phyloP scores from a whole-genome alignment of 179 eudicot genomes.

The Spergularia azorica region DNA sequence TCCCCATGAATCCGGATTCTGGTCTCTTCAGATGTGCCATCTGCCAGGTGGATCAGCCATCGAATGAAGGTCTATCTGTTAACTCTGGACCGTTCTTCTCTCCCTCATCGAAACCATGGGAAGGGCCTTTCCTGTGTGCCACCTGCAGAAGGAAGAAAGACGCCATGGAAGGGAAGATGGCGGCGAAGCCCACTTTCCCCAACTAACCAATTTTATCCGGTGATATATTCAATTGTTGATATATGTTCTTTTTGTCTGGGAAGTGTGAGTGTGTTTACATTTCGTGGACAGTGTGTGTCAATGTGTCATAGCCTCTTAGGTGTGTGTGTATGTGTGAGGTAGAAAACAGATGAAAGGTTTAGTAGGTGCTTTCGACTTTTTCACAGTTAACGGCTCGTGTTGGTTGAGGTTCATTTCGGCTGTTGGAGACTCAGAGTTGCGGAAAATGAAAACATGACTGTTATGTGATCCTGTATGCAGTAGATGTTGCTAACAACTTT shows the following conservation, averaged over 20 bases:
- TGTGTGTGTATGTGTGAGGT: constrained; percentile 36
- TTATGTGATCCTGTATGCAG: constrained; percentile 23
- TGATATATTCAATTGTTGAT: constrained; percentile 46
- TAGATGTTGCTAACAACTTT: constrained; percentile 19
- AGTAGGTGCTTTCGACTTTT: constrained; percentile 18
- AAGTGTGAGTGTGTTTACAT: constrained; percentile 46
- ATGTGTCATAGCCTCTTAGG: constrained; percentile 20
- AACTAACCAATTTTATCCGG: constrained; percentile 39
- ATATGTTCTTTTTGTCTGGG: constrained; percentile 41
- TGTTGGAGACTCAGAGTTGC: constrained; percentile 30
- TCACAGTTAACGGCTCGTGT: constrained; percentile 26
- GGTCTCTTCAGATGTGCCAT: constrained; percentile 83
- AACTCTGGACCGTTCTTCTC: constrained; percentile 80
- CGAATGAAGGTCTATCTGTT: constrained; percentile 67
- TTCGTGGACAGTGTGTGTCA: constrained; percentile 26
- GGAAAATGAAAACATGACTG: constrained; percentile 28
- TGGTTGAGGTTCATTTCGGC: constrained; percentile 32
- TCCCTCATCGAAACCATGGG: constrained; percentile 89
- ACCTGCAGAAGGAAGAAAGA: constrained; percentile 87
- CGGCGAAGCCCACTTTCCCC: constrained; percentile 44
- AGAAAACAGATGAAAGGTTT: constrained; percentile 29
- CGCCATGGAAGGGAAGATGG: constrained; percentile 96
- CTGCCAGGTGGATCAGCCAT: constrained; percentile 85
- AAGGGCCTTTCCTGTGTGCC: constrained; percentile 89
- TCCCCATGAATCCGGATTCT: constrained; percentile 57